Percentiles rank a stretch among this genome's conserved stretches.
Evolutionary conservation across 1,139 yeast species (phyloP).

Genomic region (Taiozyma sp.): DNA sequence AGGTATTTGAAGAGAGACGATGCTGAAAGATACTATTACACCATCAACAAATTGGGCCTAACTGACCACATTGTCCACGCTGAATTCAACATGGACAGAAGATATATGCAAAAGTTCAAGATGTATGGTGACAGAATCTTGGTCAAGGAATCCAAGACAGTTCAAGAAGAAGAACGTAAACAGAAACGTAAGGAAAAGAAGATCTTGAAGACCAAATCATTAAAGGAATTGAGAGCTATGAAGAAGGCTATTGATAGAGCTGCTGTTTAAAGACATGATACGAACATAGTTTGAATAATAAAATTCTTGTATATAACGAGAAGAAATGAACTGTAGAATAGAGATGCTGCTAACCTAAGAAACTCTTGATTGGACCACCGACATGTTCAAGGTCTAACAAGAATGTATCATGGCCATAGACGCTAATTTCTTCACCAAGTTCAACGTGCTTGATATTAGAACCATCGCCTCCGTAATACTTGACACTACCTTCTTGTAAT

Average conservation of each 20-base stretch:
- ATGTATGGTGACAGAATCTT: slow-evolving; percentile 47
- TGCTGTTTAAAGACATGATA: slow-evolving; percentile 1
- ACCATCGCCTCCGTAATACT: slow-evolving; percentile 29
- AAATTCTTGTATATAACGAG: slow-evolving; percentile 1
- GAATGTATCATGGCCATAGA: slow-evolving; percentile 91
- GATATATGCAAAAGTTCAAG: slow-evolving; percentile 80
- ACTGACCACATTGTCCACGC: slow-evolving; percentile 72
- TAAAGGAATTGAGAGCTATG: slow-evolving; percentile 20
- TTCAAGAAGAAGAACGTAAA: slow-evolving; percentile 36
- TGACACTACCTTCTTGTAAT: slow-evolving; percentile 39
- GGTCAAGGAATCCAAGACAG: slow-evolving; percentile 41
- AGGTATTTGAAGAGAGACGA: slow-evolving; percentile 76
- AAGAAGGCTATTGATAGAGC: slow-evolving; percentile 18
- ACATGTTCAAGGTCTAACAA: slow-evolving; percentile 72
- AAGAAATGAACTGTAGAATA: neutral
- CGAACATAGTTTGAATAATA: neutral
- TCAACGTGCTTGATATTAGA: slow-evolving; percentile 58
- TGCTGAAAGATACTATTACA: slow-evolving; percentile 79
- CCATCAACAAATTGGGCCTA: slow-evolving; percentile 83
- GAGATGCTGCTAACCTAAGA: slow-evolving; percentile 35
- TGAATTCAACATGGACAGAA: slow-evolving; percentile 82
- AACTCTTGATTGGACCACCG: slow-evolving; percentile 69
- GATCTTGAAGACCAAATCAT: slow-evolving; percentile 22
- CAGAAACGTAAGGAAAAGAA: slow-evolving; percentile 38
- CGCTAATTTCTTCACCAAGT: slow-evolving; percentile 67